Percentiles rank a stretch among this genome's conserved stretches.
These are phyloP conservation scores for Penicillium roqueforti DNA, from an alignment of 495 filamentous ascomycete genomes.

Conservation along the genomic window DNA sequence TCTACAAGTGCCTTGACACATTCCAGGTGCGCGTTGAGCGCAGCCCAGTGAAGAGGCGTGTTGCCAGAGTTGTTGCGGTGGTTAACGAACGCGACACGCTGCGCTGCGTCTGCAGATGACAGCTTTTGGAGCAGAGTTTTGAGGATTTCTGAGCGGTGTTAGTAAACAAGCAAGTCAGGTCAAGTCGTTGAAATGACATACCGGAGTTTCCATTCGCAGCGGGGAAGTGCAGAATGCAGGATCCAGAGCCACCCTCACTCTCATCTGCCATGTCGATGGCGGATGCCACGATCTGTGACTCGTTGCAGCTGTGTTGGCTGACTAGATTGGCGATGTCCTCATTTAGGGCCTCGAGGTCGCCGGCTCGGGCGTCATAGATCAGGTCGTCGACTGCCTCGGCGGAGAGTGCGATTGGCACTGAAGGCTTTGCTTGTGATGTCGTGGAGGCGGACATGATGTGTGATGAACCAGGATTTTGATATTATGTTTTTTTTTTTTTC, in stretches of 20 bases:
- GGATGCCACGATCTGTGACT: slow-evolving; percentile 55
- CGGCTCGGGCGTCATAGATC: slow-evolving; percentile 73
- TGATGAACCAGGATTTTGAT: neutral
- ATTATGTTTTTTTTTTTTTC: slow-evolving; percentile 2
- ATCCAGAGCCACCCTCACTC: slow-evolving; percentile 51
- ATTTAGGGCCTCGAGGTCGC: slow-evolving; percentile 68
- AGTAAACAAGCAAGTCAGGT: neutral
- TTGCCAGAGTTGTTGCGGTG: slow-evolving; percentile 73
- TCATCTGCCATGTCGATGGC: slow-evolving; percentile 67
- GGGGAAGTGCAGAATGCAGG: slow-evolving; percentile 74
- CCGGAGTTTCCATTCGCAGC: slow-evolving; percentile 82
- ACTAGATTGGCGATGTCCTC: slow-evolving; percentile 54
- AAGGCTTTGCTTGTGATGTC: slow-evolving; percentile 27
- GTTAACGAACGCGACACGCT: slow-evolving; percentile 52
- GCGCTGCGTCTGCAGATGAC: slow-evolving; percentile 25
- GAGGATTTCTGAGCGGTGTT: slow-evolving; percentile 40
- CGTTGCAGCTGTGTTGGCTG: slow-evolving; percentile 47
- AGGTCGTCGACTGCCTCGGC: slow-evolving; percentile 84
- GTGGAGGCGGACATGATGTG: slow-evolving; percentile 15
- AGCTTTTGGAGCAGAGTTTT: slow-evolving; percentile 42
- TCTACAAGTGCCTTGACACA: slow-evolving; percentile 71
- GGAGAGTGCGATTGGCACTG: slow-evolving; percentile 44
- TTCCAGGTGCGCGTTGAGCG: slow-evolving; percentile 78
- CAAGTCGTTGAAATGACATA: slow-evolving; percentile 32
- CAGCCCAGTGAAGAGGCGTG: slow-evolving; percentile 88